A percentile compares a stretch with the other conserved stretches of the same genome.
Conservation (phyloP, 2,329 filamentous ascomycete species). For the Hawksworthiomyces lignivorus region DNA sequence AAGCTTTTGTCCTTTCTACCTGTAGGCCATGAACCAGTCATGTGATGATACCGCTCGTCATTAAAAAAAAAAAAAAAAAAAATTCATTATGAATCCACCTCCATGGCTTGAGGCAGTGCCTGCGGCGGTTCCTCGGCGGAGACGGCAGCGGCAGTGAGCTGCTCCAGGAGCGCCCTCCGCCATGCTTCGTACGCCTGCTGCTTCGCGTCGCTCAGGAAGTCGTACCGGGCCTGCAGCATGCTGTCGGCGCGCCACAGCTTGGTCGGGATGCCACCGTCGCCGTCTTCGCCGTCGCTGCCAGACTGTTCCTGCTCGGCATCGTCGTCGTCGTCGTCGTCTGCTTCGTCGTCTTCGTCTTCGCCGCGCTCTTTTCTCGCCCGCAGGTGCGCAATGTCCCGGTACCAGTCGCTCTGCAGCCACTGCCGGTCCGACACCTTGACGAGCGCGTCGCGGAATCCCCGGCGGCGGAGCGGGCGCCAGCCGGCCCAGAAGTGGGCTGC, state of each 20-base stretch:
- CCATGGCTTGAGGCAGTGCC: slow-evolving; percentile 9
- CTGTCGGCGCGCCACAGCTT: slow-evolving; percentile 49
- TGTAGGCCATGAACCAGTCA: too few relatives aligned
- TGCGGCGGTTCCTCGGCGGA: background rate
- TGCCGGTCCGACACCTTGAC: slow-evolving; percentile 46
- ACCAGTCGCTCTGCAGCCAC: slow-evolving; percentile 61
- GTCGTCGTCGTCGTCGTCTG: slow-evolving; percentile 17
- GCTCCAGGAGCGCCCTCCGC: slow-evolving; percentile 52
- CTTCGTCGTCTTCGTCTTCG: slow-evolving; percentile 16
- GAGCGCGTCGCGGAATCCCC: slow-evolving; percentile 56
- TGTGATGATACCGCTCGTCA: too few relatives aligned
- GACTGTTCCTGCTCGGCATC: slow-evolving; percentile 29
- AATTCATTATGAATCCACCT: slow-evolving; percentile 11
- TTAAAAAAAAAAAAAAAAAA: background rate
- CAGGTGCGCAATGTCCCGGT: slow-evolving; percentile 48
- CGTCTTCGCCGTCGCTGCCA: slow-evolving; percentile 16
- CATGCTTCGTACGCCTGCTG: slow-evolving; percentile 55
- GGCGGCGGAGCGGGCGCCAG: slow-evolving; percentile 40
- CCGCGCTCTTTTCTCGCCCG: slow-evolving; percentile 23
- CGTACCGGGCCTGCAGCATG: slow-evolving; percentile 69
- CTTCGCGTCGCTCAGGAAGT: slow-evolving; percentile 60
- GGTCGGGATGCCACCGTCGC: slow-evolving; percentile 20
- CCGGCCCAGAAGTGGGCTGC: slow-evolving; percentile 41
- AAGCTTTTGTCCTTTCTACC: too few relatives aligned
- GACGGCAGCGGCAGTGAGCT: slow-evolving; percentile 37